Percentiles rank a stretch among this genome's conserved stretches.
Evolutionary conservation across 2,329 filamentous ascomycete species (phyloP).

Genomic region (Colletotrichum noveboracense): DNA sequence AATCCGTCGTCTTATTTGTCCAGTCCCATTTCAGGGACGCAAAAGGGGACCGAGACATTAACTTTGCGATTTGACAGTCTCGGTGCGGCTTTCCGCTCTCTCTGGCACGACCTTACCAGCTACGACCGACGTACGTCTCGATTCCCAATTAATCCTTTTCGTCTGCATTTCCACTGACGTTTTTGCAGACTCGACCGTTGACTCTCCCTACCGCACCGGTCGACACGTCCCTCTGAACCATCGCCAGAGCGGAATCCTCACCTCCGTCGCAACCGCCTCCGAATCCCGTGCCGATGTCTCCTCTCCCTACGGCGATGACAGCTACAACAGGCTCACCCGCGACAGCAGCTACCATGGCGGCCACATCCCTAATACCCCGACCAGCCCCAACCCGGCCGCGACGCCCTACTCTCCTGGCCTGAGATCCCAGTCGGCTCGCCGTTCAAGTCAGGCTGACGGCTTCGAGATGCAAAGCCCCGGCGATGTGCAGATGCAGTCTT

Average conservation of each 20-base stretch:
- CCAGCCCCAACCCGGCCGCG: conserved; percentile 59
- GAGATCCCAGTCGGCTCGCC: conserved; percentile 76
- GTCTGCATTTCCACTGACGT: conserved; percentile 18
- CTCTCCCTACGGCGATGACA: conserved; percentile 79
- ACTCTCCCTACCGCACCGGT: conserved; percentile 91
- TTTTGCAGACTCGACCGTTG: conserved; percentile 81
- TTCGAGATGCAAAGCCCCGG: conserved; percentile 76
- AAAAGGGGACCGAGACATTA: conserved; percentile 17
- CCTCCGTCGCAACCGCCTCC: conserved; percentile 85
- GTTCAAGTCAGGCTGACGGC: conserved; percentile 66
- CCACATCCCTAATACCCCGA: conserved; percentile 52
- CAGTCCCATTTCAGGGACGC: conserved; percentile 8
- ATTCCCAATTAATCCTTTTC: background rate
- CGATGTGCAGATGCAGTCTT: conserved; percentile 96
- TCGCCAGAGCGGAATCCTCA: conserved; percentile 80
- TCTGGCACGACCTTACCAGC: conserved; percentile 92
- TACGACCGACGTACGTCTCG: conserved; percentile 66
- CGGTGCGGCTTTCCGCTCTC: conserved; percentile 78
- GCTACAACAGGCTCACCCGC: conserved; percentile 31
- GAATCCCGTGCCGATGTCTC: conserved; percentile 88
- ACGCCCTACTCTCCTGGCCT: conserved; percentile 90
- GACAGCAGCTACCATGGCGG: conserved; percentile 66
- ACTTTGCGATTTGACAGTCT: conserved; percentile 51
- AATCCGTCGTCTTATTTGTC: background rate
- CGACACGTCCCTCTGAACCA: conserved; percentile 84